phyloP scores from a whole-genome alignment of 768 basidiomycete species.

The Tricholoma sp. region DNA sequence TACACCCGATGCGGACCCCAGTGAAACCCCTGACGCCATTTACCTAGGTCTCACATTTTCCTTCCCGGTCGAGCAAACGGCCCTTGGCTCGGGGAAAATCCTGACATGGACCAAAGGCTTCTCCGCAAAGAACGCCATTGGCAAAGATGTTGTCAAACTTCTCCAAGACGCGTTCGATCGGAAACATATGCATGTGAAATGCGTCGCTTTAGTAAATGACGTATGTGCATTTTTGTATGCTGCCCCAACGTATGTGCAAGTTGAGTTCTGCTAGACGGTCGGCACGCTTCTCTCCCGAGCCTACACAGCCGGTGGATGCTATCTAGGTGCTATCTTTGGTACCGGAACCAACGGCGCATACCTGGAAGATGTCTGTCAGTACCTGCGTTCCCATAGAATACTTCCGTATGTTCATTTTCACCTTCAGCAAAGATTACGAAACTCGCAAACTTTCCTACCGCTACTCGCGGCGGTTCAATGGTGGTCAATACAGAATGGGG shows the following conservation, averaged over 20 bases:
- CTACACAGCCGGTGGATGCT: slow-evolving; percentile 88
- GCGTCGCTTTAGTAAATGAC: slow-evolving; percentile 92
- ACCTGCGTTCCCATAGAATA: not conserved
- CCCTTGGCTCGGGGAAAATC: slow-evolving; percentile 84
- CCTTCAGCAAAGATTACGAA: slow-evolving; percentile 70
- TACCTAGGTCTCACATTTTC: slow-evolving; percentile 92
- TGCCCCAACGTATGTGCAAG: not conserved
- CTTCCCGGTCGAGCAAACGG: slow-evolving; percentile 96
- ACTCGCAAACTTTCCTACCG: slow-evolving; percentile 59
- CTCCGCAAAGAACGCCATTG: slow-evolving; percentile 83
- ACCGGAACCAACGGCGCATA: slow-evolving; percentile 99
- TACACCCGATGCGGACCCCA: slow-evolving; percentile 12
- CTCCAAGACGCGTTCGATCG: slow-evolving; percentile 90
- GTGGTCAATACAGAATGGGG: slow-evolving; percentile 99
- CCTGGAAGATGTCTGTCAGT: slow-evolving; percentile 70
- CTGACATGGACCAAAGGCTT: slow-evolving; percentile 97
- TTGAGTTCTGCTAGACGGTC: slow-evolving; percentile 62
- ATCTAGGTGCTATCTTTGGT: slow-evolving; percentile 91
- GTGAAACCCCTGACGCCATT: slow-evolving; percentile 28
- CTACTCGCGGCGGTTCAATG: slow-evolving; percentile 71
- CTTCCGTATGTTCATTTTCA: not conserved
- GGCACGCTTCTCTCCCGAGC: slow-evolving; percentile 91
- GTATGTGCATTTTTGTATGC: slow-evolving; percentile 43
- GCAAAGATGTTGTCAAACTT: slow-evolving; percentile 84
- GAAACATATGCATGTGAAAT: slow-evolving; percentile 89